Base-by-base conservation (phyloP, 139 green algal species). In the Closterium sp. region DNA sequence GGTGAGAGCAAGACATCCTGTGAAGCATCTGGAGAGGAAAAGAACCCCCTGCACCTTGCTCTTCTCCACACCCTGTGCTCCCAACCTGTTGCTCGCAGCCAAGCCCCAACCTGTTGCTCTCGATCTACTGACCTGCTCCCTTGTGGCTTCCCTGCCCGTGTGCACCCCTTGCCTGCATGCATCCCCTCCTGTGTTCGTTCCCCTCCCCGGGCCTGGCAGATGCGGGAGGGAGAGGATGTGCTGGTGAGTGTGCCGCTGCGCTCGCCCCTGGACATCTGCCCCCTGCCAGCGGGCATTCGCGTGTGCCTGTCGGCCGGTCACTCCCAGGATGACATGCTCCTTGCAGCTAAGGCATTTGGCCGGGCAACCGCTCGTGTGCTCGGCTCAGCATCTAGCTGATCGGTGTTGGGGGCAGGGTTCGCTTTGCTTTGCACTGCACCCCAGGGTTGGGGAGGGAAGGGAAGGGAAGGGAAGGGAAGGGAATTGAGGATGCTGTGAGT, bases 161-260 rank as follows among this genome's bases (percentile, higher is more conserved):
- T n/a, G n/a, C n/a, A n/a, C n/a, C n/a, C n/a, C n/a, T n/a, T n/a
- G n/a, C n/a, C n/a, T n/a, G n/a, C n/a, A n/a, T 76, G 55, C 9
- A 12, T 28, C 2, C 1, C 16, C 16, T 76, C 0, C 16, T 4
- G 55, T 76, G 55, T 19, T 28, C 25, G 55, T n/a, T n/a, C 55
- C 4, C 4, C 38, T 66, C 38, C 3, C 55, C 7, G 4, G 7
- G 9, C 9, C 83, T 69, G 19, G 30, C 89, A 92, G 89, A 88
- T 92, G 86, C 86, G 92, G 36, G 89, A 92, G 36, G 85, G 92
- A 16, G n/a, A 93, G 35, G 6, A n/a, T 23, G 87, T 93, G 33
- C 64, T 93, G 28, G 36, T 90, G 30, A 33, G 31, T 36, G 86
- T 91, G 10, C 43, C 31, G 19, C 93, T 88, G 38, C 33, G 86